Evolutionary conservation across 1,284 basidiomycete species (phyloP), one percentile per base, ranked within the genome.

Genomic region (Omphalotus olearius): DNA sequence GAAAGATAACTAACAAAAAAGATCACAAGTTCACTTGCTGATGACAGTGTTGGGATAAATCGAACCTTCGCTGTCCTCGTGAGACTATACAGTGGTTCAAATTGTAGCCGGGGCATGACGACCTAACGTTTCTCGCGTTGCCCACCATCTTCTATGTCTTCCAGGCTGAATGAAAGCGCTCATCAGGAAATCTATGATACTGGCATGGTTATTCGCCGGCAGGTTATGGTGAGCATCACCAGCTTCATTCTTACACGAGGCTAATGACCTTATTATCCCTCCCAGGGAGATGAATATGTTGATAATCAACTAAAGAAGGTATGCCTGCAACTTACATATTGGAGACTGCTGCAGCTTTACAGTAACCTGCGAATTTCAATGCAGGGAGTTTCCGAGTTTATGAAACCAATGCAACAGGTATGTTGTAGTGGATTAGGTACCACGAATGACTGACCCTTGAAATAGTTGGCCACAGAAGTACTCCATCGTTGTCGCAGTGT

Each of bases 371-470:
- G n/a, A n/a, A n/a, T n/a, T n/a, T 4, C 16, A 41, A n/a, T 25
- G 6, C 25, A 56, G 66, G 70, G 68, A 6, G 63, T 64, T 2
- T 71, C 71, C 2, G 71, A 72, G 6, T 73, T 74, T 52, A 72
- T 73, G 72, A 67, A 62, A 54, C 70, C 71, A 0, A 73, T 74
- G 69, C 71, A 73, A 59, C 66, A 74, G 59, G 67, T 67, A 37
- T 17, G 53, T 17, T 48, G 13, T 35, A 41, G 45, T 16, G 3
- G 13, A 10, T 13, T 6, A 18, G 28, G n/a, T 35, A 37, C 42
- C 23, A 16, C 35, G n/a, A 20, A 37, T 36, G 25, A 20, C 17
- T 30, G 23, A 52, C 17, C 7, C n/a, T 16, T 3, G 17, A 42
- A 11, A 17, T 16, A 68, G 65, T 59, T 74, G 25, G 65, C 69